Evolutionary conservation across 2,329 filamentous ascomycete genomes (phyloP).

Genomic region (Byssothecium circinans): DNA sequence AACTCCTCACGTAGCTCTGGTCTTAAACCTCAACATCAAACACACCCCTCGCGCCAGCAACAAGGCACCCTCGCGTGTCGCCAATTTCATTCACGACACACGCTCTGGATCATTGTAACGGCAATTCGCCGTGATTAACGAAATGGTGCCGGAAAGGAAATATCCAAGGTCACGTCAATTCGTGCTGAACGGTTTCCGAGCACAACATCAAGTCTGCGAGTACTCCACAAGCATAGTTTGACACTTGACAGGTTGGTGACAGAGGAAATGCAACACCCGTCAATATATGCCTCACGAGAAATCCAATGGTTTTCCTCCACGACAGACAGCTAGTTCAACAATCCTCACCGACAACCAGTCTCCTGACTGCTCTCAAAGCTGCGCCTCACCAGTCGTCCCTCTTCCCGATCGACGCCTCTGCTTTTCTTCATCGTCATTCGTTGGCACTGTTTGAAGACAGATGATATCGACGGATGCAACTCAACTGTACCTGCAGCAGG

Average conservation of each 20-base stretch:
- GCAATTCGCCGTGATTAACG: not conserved
- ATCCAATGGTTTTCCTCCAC: constrained; percentile 7
- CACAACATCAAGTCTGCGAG: not conserved
- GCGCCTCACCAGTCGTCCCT: not conserved
- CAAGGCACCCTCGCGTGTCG: constrained; percentile 5
- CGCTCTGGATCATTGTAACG: constrained; percentile 1
- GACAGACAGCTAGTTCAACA: not conserved
- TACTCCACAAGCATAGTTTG: constrained; percentile 16
- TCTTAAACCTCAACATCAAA: constrained; percentile 5
- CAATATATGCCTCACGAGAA: constrained; percentile 7
- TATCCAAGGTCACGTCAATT: not conserved
- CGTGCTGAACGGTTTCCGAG: not conserved
- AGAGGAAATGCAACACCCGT: constrained; percentile 6
- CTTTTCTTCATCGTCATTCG: not conserved
- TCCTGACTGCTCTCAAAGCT: not conserved
- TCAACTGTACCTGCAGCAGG: constrained; percentile 1
- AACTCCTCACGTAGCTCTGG: not conserved
- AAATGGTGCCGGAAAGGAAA: too few species aligned
- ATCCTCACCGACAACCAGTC: not conserved
- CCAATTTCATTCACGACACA: constrained; percentile 4
- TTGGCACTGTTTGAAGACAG: not conserved
- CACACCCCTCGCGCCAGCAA: constrained; percentile 4
- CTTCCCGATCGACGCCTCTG: not conserved
- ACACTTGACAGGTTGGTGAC: constrained; percentile 25
- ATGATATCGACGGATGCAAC: not conserved